Evolutionary conservation across 2,329 filamentous ascomycete species (phyloP).

Genomic region (Berkeleyomyces basicola): DNA sequence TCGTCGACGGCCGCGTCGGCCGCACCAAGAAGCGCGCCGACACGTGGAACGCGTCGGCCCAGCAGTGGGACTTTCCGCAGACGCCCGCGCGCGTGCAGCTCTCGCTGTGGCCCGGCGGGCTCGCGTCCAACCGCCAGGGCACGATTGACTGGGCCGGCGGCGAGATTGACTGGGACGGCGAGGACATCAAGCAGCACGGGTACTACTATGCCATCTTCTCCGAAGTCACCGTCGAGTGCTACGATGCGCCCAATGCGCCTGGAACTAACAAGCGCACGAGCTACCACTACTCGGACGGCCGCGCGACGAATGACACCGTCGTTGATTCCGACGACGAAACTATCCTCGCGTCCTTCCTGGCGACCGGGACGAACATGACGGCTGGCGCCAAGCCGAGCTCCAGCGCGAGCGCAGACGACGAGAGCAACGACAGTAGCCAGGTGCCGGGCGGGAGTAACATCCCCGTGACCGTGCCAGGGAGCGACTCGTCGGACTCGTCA

Average conservation of each 20-base stretch:
- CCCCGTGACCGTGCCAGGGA: neutral
- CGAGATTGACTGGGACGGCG: conserved; percentile 67
- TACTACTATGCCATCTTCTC: conserved; percentile 79
- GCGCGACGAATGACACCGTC: conserved; percentile 60
- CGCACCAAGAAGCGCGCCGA: conserved; percentile 59
- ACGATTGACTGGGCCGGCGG: conserved; percentile 89
- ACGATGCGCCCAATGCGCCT: conserved; percentile 41
- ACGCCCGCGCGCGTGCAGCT: conserved; percentile 82
- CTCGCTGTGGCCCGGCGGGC: conserved; percentile 89
- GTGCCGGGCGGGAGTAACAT: conserved; percentile 14
- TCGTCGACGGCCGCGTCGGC: conserved; percentile 61
- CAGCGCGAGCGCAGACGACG: conserved; percentile 14
- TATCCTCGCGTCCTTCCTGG: conserved; percentile 60
- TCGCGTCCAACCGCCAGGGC: conserved; percentile 59
- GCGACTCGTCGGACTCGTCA: neutral
- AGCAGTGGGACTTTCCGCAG: conserved; percentile 78
- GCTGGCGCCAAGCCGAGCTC: conserved; percentile 20
- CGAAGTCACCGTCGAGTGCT: conserved; percentile 74
- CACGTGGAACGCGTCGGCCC: conserved; percentile 72
- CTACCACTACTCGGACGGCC: conserved; percentile 55
- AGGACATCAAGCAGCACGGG: conserved; percentile 63
- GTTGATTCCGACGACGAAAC: conserved; percentile 59
- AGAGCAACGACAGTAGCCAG: conserved; percentile 12
- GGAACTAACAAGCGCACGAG: conserved; percentile 53
- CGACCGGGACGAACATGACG: conserved; percentile 62